Base-by-base conservation (phyloP, 768 basidiomycete species). In the Tylopilus sp. region DNA sequence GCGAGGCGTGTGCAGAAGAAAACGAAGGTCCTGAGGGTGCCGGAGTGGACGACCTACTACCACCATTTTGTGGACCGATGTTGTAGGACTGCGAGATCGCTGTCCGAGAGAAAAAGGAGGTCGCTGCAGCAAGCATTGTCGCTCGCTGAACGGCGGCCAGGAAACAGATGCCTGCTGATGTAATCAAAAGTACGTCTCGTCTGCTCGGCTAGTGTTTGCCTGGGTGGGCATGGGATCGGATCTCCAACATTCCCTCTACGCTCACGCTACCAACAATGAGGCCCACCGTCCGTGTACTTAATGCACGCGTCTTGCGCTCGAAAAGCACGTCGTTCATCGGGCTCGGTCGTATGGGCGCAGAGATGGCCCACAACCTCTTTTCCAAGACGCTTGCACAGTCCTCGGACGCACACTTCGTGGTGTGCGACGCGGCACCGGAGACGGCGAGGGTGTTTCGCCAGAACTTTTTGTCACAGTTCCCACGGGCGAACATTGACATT, bases 351-450 rank as follows among this genome's bases (percentile, higher is more conserved):
- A 94, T 95, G 91, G 91, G 91, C 38, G 82, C 81, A 40, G 85
- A 91, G 67, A 94, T 94, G 92, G 80, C 83, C 13, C 78, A 75
- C 68, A 94, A 94, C 68, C 78, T 93, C 44, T 90, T 92, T 73
- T 83, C 84, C 0, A 90, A 89, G 67, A 78, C 79, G 56, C 72
- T 81, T 51, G 73, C 76, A n/a, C 71, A 79, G 39, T 68, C 72
- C 35, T 55, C 67, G n/a, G 78, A 83, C 13, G 64, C 79, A 40
- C 77, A 69, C 22, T 90, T 93, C 61, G 78, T 89, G 18, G 81
- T 95, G 28, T 94, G 88, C 69, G 91, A 95, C 64, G 84, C 85
- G 11, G 64, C 83, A 44, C 76, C 79, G 22, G 82, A 82, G 13
- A 78, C 75, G 26, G 77, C 87, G 3, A 65, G 69, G 21, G 62